phyloP scores from a whole-genome alignment of 768 basidiomycete species.

The Serendipita indica region DNA sequence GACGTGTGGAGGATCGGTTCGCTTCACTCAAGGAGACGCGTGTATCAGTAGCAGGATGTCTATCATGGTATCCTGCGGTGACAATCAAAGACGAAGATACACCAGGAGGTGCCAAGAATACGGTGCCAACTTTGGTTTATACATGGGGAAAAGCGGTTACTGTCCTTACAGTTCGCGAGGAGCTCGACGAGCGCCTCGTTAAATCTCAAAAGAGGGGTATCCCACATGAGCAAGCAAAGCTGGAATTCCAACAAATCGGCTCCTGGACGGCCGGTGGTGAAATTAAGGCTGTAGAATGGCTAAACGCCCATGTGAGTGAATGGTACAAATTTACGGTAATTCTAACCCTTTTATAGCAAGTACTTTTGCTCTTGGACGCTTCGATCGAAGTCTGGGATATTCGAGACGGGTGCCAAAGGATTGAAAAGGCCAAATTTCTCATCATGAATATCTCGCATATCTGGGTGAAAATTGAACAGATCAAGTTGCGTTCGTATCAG shows the following conservation, averaged over 20 bases:
- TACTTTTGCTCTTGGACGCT: slow-evolving; percentile 3
- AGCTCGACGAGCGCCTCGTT: not conserved
- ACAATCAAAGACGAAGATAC: not conserved
- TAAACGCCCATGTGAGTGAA: slow-evolving; percentile 68
- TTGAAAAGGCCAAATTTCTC: not conserved
- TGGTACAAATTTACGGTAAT: slow-evolving; percentile 12
- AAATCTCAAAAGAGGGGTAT: not conserved
- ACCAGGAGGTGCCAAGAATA: slow-evolving; percentile 3
- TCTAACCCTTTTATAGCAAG: slow-evolving; percentile 2
- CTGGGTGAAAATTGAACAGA: not conserved
- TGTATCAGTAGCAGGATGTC: slow-evolving; percentile 42
- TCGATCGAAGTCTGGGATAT: slow-evolving; percentile 8
- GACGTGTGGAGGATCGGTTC: slow-evolving; percentile 35
- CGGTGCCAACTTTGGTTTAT: not conserved
- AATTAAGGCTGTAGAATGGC: slow-evolving; percentile 71
- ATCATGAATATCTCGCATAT: not conserved
- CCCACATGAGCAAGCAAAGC: slow-evolving; percentile 38
- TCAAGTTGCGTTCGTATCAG: slow-evolving; percentile 18
- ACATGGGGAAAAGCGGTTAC: not conserved
- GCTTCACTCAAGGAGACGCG: slow-evolving; percentile 29
- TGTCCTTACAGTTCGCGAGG: not conserved
- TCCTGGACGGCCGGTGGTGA: slow-evolving; percentile 46
- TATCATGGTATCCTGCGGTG: slow-evolving; percentile 76
- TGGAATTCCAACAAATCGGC: slow-evolving; percentile 46
- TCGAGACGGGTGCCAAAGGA: not conserved